A percentile compares a stretch with the other conserved stretches of the same genome.
Evolutionary conservation across 768 basidiomycete genomes (phyloP).

Genomic region (Favolaschia claudopus): DNA sequence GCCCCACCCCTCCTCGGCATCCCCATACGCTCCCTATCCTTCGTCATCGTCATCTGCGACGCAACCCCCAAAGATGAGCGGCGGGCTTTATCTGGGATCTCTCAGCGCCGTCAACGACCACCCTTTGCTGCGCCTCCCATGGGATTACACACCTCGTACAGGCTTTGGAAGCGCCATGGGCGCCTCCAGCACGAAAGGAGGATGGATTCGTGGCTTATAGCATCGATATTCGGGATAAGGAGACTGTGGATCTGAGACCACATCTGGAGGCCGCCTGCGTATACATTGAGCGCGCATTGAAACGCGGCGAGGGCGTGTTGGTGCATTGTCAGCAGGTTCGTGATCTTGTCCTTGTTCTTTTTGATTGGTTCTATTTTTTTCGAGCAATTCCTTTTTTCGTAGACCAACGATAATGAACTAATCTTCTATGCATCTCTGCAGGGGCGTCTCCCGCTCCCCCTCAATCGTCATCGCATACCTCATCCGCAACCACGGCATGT

Average conservation of each 20-base stretch:
- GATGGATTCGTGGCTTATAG: conserved; percentile 63
- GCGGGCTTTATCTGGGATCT: conserved; percentile 74
- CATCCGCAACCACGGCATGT: conserved; percentile 74
- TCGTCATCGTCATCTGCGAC: conserved; percentile 20
- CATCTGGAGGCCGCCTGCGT: conserved; percentile 74
- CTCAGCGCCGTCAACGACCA: conserved; percentile 65
- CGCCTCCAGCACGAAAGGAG: conserved; percentile 51
- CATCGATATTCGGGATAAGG: conserved; percentile 72
- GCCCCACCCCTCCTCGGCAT: conserved; percentile 11
- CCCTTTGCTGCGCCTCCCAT: conserved; percentile 55
- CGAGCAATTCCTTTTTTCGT: no score
- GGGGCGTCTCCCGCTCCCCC: conserved; percentile 81
- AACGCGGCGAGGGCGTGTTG: conserved; percentile 67
- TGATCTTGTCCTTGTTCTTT: no score
- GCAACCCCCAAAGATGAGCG: conserved; percentile 34
- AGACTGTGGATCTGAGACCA: conserved; percentile 66
- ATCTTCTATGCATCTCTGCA: conserved; percentile 9
- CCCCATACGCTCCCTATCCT: conserved; percentile 21
- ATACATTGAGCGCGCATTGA: conserved; percentile 69
- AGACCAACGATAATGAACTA: no score
- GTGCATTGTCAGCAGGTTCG: conserved; percentile 86
- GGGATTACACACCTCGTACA: conserved; percentile 66
- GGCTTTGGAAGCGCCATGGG: conserved; percentile 69
- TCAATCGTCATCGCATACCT: conserved; percentile 83
- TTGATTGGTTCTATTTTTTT: conserved; percentile 15